Evolutionary conservation across 1,284 basidiomycete genomes (phyloP).

Genomic region (Mycena sp.): DNA sequence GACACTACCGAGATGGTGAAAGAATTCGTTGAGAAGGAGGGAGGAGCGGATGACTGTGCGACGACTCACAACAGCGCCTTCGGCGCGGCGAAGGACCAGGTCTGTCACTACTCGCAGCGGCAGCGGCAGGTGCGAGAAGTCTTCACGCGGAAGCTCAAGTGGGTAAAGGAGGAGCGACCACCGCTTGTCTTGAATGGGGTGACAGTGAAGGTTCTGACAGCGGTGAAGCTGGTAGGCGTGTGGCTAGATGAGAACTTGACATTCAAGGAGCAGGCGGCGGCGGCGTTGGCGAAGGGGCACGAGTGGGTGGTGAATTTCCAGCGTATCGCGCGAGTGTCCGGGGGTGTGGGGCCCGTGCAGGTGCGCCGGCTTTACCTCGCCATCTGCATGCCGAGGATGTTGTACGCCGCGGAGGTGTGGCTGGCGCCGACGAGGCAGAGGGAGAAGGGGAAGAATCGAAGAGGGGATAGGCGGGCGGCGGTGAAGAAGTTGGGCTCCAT

Average conservation of each 20-base stretch:
- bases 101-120: conserved; percentile 12
- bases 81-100: conserved; percentile 29
- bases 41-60: conserved; percentile 32
- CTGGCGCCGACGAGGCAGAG: conserved; percentile 17
- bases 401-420: conserved; percentile 48
- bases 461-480: neutral
- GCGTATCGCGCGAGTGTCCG: conserved; percentile 33
- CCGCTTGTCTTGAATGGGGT: neutral
- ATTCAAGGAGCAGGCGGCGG: neutral
- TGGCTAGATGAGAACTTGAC: conserved; percentile 6
- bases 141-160: neutral
- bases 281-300: conserved; percentile 11
- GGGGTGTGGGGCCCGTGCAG: conserved; percentile 31
- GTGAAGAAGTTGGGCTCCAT: conserved; percentile 36
- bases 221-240: conserved; percentile 12
- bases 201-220: neutral
- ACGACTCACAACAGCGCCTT: conserved; percentile 32
- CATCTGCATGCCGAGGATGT: conserved; percentile 42
- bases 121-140: neutral
- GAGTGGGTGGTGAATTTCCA: conserved; percentile 20
- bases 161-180: neutral
- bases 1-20: conserved; percentile 21
- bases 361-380: conserved; percentile 39
- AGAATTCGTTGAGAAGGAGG: conserved; percentile 30
- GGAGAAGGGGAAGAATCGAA: neutral